Percentiles rank a stretch among this genome's conserved stretches.
Conservation (phyloP, 371 early-diverging fungal genomes). For the Lichtheimia ornata region DNA sequence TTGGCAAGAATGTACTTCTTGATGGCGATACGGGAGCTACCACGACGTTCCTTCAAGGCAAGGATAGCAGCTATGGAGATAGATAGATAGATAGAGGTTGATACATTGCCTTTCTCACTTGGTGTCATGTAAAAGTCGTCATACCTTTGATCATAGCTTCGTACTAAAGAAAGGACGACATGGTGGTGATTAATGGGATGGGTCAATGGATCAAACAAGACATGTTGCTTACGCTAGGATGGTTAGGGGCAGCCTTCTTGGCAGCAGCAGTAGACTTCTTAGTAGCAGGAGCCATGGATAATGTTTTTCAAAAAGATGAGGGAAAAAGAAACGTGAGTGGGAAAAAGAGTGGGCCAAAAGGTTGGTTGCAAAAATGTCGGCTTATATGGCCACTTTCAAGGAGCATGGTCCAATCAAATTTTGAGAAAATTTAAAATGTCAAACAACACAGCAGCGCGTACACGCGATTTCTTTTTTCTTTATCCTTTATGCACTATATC, state of each 20-base stretch:
- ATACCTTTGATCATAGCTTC: conserved; percentile 53
- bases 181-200: not conserved
- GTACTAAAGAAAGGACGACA: conserved; percentile 29
- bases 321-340: conserved; percentile 10
- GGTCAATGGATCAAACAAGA: not conserved
- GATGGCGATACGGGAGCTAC: conserved; percentile 78
- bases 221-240: conserved; percentile 45
- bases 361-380: not conserved
- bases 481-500: conserved; percentile 17
- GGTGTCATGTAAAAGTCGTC: not conserved
- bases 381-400: conserved; percentile 6
- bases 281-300: conserved; percentile 24
- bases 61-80: conserved; percentile 55
- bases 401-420: conserved; percentile 1
- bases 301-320: conserved; percentile 11
- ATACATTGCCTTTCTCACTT: too few relatives aligned
- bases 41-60: conserved; percentile 77
- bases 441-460: conserved; percentile 1
- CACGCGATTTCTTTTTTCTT: not conserved
- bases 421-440: conserved; percentile 6
- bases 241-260: conserved; percentile 44
- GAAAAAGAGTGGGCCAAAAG: conserved; percentile 2
- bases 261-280: conserved; percentile 27
- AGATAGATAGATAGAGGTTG: not conserved
- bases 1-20: conserved; percentile 85